Percentiles rank a stretch among this genome's conserved stretches.
phyloP scores from a whole-genome alignment of 768 basidiomycete genomes.

The Macrocybe gigantea region DNA sequence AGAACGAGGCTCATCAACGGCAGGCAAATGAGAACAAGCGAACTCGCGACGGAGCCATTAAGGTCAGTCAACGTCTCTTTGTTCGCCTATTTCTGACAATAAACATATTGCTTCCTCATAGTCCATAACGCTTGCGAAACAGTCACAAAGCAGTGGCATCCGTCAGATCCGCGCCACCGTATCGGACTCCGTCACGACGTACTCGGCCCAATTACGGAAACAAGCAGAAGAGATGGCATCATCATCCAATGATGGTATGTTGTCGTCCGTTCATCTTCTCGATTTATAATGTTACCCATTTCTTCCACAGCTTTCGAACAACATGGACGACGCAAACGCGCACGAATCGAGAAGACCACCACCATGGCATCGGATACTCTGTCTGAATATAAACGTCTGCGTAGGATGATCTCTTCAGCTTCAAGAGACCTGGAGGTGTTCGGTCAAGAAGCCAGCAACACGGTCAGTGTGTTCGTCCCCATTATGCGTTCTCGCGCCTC shows the following conservation, averaged over 20 bases:
- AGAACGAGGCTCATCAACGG: constrained; percentile 35
- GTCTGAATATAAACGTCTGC: constrained; percentile 44
- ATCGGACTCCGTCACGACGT: constrained; percentile 39
- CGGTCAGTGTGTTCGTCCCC: too few relatives aligned
- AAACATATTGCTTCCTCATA: constrained; percentile 39
- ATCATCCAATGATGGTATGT: constrained; percentile 40
- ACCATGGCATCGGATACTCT: constrained; percentile 43
- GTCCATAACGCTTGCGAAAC: constrained; percentile 22
- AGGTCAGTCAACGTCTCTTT: constrained; percentile 33
- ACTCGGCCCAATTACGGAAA: constrained; percentile 47
- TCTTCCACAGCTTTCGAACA: constrained; percentile 51
- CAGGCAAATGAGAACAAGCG: constrained; percentile 42
- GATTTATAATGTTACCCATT: background rate
- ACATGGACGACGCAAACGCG: constrained; percentile 57
- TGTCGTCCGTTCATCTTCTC: background rate
- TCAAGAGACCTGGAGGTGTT: constrained; percentile 27
- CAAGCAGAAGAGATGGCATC: constrained; percentile 38
- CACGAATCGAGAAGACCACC: constrained; percentile 55
- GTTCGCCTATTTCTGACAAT: constrained; percentile 2
- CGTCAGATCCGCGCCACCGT: constrained; percentile 17
- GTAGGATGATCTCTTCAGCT: constrained; percentile 43
- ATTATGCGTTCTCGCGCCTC: too few relatives aligned
- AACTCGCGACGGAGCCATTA: constrained; percentile 50
- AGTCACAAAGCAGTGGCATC: constrained; percentile 26
- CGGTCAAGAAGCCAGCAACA: too few relatives aligned